phyloP scores from a whole-genome alignment of 176 grass and related monocot genomes.

The Triticum timopheevii region DNA sequence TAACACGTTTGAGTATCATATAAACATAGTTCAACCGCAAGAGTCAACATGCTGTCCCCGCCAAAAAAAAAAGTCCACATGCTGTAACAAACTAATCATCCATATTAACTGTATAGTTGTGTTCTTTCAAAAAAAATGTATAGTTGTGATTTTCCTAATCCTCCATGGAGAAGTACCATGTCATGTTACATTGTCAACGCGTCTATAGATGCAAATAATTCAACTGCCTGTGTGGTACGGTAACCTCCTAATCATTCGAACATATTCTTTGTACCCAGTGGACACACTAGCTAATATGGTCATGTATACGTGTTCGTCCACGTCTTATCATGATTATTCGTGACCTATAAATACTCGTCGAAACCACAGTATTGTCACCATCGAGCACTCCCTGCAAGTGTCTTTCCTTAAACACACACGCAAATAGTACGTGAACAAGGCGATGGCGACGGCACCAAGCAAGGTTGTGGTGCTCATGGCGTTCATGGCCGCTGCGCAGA shows the following conservation, averaged over 20 bases:
- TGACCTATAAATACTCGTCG: slow-evolving; percentile 12
- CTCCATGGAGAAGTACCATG: not conserved
- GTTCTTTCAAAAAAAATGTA: not conserved
- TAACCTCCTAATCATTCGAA: slow-evolving; percentile 6
- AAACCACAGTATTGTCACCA: not conserved
- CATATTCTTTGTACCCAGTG: not conserved
- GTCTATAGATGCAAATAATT: not conserved
- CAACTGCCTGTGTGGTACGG: not conserved
- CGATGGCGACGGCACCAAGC: not conserved
- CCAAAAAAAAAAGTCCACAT: not conserved
- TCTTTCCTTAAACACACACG: not conserved
- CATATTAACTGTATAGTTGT: not conserved
- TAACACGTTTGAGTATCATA: no score
- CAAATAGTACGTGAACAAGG: not conserved
- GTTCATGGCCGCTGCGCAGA: not conserved
- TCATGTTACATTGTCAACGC: not conserved
- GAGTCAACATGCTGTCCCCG: not conserved
- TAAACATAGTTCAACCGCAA: not conserved
- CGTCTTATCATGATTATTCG: not conserved
- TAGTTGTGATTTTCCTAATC: not conserved
- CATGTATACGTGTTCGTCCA: not conserved
- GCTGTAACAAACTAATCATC: not conserved
- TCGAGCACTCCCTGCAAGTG: not conserved
- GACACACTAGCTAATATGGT: not conserved
- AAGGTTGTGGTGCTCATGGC: not conserved